Percentiles rank a stretch among this genome's conserved stretches.
Evolutionary conservation across 495 filamentous ascomycete species (phyloP).

Genomic region (Elaphomyces granulatus): DNA sequence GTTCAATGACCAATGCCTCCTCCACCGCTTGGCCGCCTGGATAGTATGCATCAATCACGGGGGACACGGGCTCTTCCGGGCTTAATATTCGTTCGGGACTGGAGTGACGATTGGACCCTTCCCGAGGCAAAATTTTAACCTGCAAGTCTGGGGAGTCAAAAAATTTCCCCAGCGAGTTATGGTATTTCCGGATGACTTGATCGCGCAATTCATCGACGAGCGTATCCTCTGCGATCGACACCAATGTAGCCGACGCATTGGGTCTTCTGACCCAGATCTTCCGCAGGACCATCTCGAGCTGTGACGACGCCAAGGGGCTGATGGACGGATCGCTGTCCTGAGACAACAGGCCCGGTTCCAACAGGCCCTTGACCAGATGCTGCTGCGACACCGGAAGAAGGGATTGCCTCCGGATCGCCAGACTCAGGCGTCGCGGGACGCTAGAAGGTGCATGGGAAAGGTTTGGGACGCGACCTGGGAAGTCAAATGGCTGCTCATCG

Average conservation of each 20-base stretch:
- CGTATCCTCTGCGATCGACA: constrained; percentile 74
- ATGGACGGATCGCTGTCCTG: constrained; percentile 14
- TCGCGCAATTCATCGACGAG: constrained; percentile 92
- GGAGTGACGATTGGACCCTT: constrained; percentile 30
- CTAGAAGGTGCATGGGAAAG: constrained; percentile 9
- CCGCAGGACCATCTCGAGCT: constrained; percentile 34
- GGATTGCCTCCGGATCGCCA: constrained; percentile 35
- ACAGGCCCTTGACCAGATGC: constrained; percentile 28
- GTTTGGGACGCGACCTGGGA: constrained; percentile 9
- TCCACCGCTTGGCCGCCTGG: constrained; percentile 80
- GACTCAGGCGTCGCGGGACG: constrained; percentile 26
- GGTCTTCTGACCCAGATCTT: constrained; percentile 93
- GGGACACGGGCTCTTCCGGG: constrained; percentile 73
- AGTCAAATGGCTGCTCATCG: constrained; percentile 13
- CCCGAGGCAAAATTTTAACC: constrained; percentile 46
- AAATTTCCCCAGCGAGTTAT: constrained; percentile 72
- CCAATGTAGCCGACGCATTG: constrained; percentile 70
- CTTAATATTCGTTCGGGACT: constrained; percentile 53
- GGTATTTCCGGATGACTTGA: constrained; percentile 82
- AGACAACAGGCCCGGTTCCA: constrained; percentile 20
- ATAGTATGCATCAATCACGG: constrained; percentile 70
- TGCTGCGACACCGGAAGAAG: constrained; percentile 33
- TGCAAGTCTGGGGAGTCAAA: constrained; percentile 83
- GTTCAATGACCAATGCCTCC: constrained; percentile 84
- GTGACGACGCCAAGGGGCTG: constrained; percentile 8